Percentiles rank a stretch among this genome's conserved stretches.
Conservation (phyloP, 148 eudicot species). For the Chenopodium formosanum region DNA sequence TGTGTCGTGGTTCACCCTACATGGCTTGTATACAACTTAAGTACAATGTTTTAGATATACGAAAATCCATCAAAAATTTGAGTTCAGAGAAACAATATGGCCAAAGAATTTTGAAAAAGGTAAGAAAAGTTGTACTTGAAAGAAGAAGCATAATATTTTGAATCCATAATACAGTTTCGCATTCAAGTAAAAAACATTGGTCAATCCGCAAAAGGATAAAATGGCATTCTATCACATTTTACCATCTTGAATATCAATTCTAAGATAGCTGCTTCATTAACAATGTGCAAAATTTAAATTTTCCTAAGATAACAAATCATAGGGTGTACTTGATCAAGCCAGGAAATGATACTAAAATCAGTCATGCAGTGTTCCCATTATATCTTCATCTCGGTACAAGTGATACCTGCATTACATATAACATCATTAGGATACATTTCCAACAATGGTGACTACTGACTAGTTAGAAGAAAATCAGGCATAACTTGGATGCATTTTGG, state of each 20-base stretch:
- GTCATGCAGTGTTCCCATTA: constrained; percentile 37
- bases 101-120: neutral
- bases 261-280: neutral
- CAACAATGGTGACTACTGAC: neutral
- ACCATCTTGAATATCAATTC: neutral
- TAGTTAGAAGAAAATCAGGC: neutral
- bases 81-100: too few relatives aligned
- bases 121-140: neutral
- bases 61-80: too few relatives aligned
- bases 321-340: constrained; percentile 12
- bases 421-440: neutral
- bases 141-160: neutral
- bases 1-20: too few relatives aligned
- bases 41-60: too few relatives aligned
- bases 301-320: neutral
- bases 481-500: neutral
- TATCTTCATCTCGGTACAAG: constrained; percentile 40
- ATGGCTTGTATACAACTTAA: too few relatives aligned
- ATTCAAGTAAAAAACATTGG: neutral
- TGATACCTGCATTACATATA: constrained; percentile 28
- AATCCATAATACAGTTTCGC: neutral
- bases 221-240: neutral
- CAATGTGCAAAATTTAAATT: neutral
- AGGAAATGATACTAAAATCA: constrained; percentile 16
- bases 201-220: neutral